Evolutionary conservation across 257 asterid genomes (phyloP), one percentile per base, ranked within the genome.

Genomic region (Fraxinus cuspidata): DNA sequence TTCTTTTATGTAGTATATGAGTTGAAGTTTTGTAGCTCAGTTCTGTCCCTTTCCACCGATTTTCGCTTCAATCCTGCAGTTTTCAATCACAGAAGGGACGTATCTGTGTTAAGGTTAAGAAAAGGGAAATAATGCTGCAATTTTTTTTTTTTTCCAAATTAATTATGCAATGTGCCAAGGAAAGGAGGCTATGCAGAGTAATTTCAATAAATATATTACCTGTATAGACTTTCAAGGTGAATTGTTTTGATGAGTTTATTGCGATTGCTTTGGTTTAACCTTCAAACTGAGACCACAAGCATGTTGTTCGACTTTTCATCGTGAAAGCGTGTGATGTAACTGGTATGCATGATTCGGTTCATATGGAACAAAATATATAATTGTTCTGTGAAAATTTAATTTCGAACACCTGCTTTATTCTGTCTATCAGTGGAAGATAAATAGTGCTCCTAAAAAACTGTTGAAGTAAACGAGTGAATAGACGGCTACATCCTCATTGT

Each of bases 1-100:
- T 32, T 51, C 71, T 73, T 27, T 19, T 38, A 49, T 35, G 44
- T 56, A 70, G 35, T n/a, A 70, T 13, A 2, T 21, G 68, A 23
- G 64, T 63, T 29, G 29, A 13, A 35, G 69, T 23, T 78, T 76
- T 58, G 69, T 76, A 63, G 73, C 35, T 73, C 76, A 31, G 31
- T 79, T 69, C 7, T 25, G 65, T 38, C 19, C 27, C 35, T 56
- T 64, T 27, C 25, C 13, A 8, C 21, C 71, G 9, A 44, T 10
- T 63, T 25, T 56, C 2, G 68, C 68, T 25, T 63, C 68, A 25
- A 25, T 63, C 34, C 68, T 63, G 68, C 68, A 63, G 34, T 10
- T 5, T 63, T 63, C 34, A 11, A 63, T 25, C 7, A 31, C 19
- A 63, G 69, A 3, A 63, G n/a, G 69, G 34, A 23, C 0, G 64